These are phyloP conservation scores for Cyclocybe cylindracea DNA, from an alignment of 768 basidiomycete genomes.

Conservation along the genomic window DNA sequence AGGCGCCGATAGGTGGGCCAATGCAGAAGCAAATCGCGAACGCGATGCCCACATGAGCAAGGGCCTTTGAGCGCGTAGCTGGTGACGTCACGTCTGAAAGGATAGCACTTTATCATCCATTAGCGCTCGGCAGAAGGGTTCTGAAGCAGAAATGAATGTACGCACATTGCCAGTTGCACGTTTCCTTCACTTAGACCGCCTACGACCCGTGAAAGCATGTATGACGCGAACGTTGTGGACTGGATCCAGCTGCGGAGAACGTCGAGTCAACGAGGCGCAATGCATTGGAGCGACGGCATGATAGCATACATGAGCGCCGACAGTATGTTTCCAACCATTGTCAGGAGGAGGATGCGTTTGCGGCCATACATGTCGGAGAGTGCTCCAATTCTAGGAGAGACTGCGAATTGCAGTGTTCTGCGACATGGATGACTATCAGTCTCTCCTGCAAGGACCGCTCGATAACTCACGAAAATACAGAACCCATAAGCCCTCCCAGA, in stretches of 20 bases:
- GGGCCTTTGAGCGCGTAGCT: slow-evolving; percentile 76
- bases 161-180: slow-evolving; percentile 92
- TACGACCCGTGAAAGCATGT: slow-evolving; percentile 85
- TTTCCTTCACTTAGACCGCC: slow-evolving; percentile 97
- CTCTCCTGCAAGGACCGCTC: too few species aligned
- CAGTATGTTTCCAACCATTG: slow-evolving; percentile 92
- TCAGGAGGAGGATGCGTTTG: slow-evolving; percentile 76
- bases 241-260: slow-evolving; percentile 70
- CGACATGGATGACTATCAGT: slow-evolving; percentile 28
- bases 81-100: slow-evolving; percentile 88
- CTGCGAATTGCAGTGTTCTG: slow-evolving; percentile 81
- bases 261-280: not conserved
- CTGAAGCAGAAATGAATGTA: slow-evolving; percentile 11
- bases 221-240: slow-evolving; percentile 88
- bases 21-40: slow-evolving; percentile 95
- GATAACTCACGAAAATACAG: slow-evolving; percentile 79
- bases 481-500: slow-evolving; percentile 95
- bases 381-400: slow-evolving; percentile 79
- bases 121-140: not conserved
- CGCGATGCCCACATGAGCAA: slow-evolving; percentile 93
- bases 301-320: slow-evolving; percentile 81
- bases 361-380: slow-evolving; percentile 92
- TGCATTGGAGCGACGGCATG: not conserved
- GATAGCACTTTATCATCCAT: slow-evolving; percentile 64
- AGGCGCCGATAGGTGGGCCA: slow-evolving; percentile 93